Percentiles rank a stretch among this genome's conserved stretches.
Conservation (phyloP, 176 grass and related monocot species). For the Oryza glaberrima region DNA sequence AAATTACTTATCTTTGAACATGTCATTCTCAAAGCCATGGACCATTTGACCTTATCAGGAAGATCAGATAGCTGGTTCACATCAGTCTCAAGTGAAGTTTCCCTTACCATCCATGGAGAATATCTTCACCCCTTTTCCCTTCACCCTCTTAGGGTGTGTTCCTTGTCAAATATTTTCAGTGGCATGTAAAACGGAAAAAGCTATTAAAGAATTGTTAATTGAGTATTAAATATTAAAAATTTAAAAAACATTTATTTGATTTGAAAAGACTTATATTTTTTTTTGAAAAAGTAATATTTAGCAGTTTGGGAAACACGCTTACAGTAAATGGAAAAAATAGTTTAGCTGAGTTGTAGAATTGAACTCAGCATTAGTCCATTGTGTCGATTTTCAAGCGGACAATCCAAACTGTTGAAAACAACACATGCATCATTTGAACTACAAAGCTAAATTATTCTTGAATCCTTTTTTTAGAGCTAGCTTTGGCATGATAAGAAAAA, state of each 20-base stretch:
- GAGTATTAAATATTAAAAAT: too few relatives aligned
- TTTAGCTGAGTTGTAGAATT: too few relatives aligned
- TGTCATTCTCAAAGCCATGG: not conserved
- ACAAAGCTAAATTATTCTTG: not conserved
- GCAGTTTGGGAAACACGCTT: too few relatives aligned
- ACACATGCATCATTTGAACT: not conserved
- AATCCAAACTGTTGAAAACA: not conserved
- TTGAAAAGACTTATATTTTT: too few relatives aligned
- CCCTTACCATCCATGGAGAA: not conserved
- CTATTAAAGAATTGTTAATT: too few relatives aligned
- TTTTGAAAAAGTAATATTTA: too few relatives aligned
- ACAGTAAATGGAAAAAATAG: too few relatives aligned
- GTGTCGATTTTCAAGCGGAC: not conserved
- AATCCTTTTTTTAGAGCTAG: not conserved
- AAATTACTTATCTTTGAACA: not conserved
- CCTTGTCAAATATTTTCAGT: too few relatives aligned
- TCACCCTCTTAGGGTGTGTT: not conserved
- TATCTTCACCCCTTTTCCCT: not conserved
- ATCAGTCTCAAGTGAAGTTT: not conserved
- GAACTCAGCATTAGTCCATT: not conserved
- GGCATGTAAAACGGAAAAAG: too few relatives aligned
- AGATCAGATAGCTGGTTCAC: conserved; percentile 7
- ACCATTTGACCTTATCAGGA: not conserved
- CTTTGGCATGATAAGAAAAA: not conserved
- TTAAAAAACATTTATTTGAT: too few relatives aligned